phyloP scores from a whole-genome alignment of 768 basidiomycete species.

The Krasilnikovozyma curviuscula region DNA sequence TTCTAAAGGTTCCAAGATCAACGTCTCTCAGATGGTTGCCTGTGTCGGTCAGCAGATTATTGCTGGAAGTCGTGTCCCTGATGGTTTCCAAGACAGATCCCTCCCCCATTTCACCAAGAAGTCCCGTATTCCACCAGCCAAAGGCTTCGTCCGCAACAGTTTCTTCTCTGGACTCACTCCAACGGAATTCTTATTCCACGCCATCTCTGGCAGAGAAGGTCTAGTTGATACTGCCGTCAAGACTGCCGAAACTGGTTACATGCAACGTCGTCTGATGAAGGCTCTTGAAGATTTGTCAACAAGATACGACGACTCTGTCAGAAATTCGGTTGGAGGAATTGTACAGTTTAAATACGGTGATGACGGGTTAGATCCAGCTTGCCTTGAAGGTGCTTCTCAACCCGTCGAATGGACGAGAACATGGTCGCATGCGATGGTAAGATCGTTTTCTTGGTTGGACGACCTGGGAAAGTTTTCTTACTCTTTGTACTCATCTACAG shows the following conservation, averaged over 20 bases:
- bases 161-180: conserved; percentile 82
- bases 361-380: conserved; percentile 90
- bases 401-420: conserved; percentile 77
- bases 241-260: conserved; percentile 98
- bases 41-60: conserved; percentile 99
- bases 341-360: conserved; percentile 96
- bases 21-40: conserved; percentile 99
- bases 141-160: conserved; percentile 93
- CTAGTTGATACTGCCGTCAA: conserved; percentile 99
- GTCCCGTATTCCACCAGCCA: conserved; percentile 84
- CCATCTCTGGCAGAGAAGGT: conserved; percentile 95
- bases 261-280: conserved; percentile 98
- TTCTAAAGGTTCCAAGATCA: conserved; percentile 86
- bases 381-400: conserved; percentile 83
- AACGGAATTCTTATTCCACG: conserved; percentile 96
- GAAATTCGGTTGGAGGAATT: conserved; percentile 82
- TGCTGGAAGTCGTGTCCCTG: conserved; percentile 87
- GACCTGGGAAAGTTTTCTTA: no score
- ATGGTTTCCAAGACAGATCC: conserved; percentile 97
- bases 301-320: conserved; percentile 86
- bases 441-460: conserved; percentile 11
- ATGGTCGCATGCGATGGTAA: conserved; percentile 64
- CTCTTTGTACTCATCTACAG: conserved; percentile 27
- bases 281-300: conserved; percentile 91
- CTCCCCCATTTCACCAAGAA: conserved; percentile 98